phyloP scores from a whole-genome alignment of 2,329 filamentous ascomycete genomes.

The Xylariales sp. region DNA sequence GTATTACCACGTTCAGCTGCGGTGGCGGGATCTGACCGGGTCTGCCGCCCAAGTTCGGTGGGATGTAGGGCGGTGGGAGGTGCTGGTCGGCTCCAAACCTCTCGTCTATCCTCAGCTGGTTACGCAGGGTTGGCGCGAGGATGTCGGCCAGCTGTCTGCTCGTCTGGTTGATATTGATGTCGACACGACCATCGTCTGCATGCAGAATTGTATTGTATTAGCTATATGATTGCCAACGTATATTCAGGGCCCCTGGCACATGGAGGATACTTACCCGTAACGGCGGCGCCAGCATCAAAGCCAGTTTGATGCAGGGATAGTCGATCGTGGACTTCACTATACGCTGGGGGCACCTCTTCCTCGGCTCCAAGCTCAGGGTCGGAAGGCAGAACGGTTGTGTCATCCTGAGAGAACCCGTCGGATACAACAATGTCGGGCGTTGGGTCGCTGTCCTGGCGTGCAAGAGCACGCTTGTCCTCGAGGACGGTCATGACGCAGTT shows the following conservation, averaged over 20 bases:
- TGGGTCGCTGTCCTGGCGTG: no score
- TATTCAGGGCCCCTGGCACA: no score
- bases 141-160: constrained; percentile 62
- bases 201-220: no score
- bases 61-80: constrained; percentile 66
- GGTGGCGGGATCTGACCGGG: constrained; percentile 38
- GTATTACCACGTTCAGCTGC: constrained; percentile 49
- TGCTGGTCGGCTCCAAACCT: constrained; percentile 25
- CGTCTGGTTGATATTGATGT: constrained; percentile 75
- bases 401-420: constrained; percentile 6
- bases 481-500: no score
- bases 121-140: constrained; percentile 59
- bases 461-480: no score
- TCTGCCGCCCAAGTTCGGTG: constrained; percentile 64
- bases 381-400: constrained; percentile 15
- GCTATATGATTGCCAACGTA: no score
- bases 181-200: constrained; percentile 68
- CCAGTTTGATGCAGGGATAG: constrained; percentile 58
- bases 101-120: constrained; percentile 48
- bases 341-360: constrained; percentile 48
- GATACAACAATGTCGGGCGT: neutral
- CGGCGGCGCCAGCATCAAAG: constrained; percentile 56
- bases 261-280: constrained; percentile 42
- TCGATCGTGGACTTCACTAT: constrained; percentile 52
- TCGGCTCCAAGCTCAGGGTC: constrained; percentile 35